Conservation (phyloP, 139 green algal genomes). For the Haematococcus sp. region DNA sequence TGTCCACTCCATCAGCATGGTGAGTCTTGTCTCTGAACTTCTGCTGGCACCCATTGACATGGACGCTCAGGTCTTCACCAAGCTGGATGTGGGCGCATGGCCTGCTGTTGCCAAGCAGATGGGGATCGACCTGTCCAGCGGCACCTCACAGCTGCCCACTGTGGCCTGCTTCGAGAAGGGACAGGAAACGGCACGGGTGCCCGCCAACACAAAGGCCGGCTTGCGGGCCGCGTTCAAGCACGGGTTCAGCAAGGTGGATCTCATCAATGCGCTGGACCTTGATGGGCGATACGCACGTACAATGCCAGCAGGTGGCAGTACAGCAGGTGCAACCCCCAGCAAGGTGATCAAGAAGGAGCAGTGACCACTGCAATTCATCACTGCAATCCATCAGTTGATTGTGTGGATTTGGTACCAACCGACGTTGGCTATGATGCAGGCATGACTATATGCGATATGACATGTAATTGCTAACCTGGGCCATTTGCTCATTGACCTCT, state of each 20-base stretch:
- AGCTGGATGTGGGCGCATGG: conserved; percentile 24
- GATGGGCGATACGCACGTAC: conserved; percentile 12
- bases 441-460: too few species aligned
- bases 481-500: too few species aligned
- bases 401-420: too few species aligned
- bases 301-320: background rate
- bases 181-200: conserved; percentile 32
- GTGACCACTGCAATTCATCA: too few species aligned
- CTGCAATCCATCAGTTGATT: too few species aligned
- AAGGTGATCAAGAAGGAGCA: background rate
- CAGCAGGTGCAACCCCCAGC: background rate
- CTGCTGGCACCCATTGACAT: too few species aligned
- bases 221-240: background rate
- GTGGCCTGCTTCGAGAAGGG: conserved; percentile 29
- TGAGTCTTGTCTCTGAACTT: too few species aligned
- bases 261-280: conserved; percentile 12
- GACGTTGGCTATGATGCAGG: too few species aligned
- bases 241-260: background rate
- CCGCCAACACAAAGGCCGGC: background rate
- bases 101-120: background rate
- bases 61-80: background rate
- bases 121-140: conserved; percentile 9
- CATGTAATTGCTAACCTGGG: too few species aligned
- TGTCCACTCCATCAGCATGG: too few species aligned
- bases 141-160: conserved; percentile 34